phyloP scores from a whole-genome alignment of 2,329 filamentous ascomycete genomes.

The Xylaria sp. region DNA sequence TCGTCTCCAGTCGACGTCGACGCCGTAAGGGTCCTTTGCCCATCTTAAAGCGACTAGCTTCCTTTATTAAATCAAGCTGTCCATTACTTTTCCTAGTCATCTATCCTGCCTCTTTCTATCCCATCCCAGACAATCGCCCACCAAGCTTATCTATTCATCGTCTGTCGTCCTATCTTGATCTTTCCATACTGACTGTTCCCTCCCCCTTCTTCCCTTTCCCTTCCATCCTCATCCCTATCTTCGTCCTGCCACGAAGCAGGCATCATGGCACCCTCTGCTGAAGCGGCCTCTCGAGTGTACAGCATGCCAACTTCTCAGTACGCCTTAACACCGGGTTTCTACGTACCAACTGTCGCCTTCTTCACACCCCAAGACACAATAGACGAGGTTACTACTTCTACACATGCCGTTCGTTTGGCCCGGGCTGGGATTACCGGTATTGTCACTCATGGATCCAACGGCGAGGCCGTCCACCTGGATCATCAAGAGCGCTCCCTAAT shows the following conservation, averaged over 20 bases:
- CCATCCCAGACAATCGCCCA: background rate
- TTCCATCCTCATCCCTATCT: background rate
- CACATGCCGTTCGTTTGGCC: slow-evolving; percentile 54
- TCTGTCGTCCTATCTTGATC: background rate
- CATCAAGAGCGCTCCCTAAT: slow-evolving; percentile 71
- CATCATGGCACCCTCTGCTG: slow-evolving; percentile 26
- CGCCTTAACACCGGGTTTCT: slow-evolving; percentile 56
- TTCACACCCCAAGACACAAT: slow-evolving; percentile 63
- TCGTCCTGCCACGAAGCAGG: background rate
- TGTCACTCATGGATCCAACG: slow-evolving; percentile 78
- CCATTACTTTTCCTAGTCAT: background rate
- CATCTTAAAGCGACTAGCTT: slow-evolving; percentile 4
- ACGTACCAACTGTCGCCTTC: slow-evolving; percentile 66
- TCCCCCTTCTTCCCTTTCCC: background rate
- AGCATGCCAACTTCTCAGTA: slow-evolving; percentile 9
- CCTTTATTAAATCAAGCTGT: slow-evolving; percentile 10
- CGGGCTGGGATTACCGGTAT: slow-evolving; percentile 53
- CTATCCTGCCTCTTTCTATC: background rate
- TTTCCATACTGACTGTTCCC: background rate
- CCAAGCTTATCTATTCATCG: background rate
- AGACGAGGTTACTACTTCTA: slow-evolving; percentile 58
- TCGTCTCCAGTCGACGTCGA: background rate
- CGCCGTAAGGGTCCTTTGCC: background rate
- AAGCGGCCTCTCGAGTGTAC: slow-evolving; percentile 14
- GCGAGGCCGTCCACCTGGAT: slow-evolving; percentile 77